Conservation (phyloP, 306 rosid genomes). For the Corylus heterophylla region DNA sequence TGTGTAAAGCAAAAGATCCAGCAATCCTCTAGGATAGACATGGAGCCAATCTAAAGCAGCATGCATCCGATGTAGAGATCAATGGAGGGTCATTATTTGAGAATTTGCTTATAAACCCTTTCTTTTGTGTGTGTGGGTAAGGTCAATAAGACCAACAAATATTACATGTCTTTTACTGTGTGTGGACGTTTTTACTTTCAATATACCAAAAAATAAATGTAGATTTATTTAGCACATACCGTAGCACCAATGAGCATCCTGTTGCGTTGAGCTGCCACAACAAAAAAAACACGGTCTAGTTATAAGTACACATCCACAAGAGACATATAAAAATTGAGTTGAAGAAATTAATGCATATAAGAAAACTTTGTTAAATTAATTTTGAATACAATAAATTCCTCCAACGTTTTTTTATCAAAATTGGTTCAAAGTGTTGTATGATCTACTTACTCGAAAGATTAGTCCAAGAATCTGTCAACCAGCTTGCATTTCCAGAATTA, state of each 20-base stretch:
- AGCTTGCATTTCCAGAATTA: constrained; percentile 16
- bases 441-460: constrained; percentile 33
- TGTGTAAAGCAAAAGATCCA: constrained; percentile 40
- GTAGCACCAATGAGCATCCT: constrained; percentile 50
- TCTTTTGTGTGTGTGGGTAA: no score
- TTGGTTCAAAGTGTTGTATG: background rate
- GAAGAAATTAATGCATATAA: background rate
- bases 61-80: constrained; percentile 9
- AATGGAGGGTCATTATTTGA: background rate
- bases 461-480: constrained; percentile 37
- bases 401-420: no score
- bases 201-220: background rate
- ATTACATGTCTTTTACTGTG: no score
- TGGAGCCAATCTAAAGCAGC: constrained; percentile 46
- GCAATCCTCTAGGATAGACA: constrained; percentile 58
- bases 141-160: no score
- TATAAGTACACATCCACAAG: background rate
- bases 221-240: constrained; percentile 27
- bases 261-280: constrained; percentile 30
- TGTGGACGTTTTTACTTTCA: no score
- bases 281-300: background rate
- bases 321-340: background rate
- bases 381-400: no score
- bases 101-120: background rate
- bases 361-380: no score